Percentiles rank a stretch among this genome's conserved stretches.
Evolutionary conservation across 2,329 filamentous ascomycete genomes (phyloP).

Genomic region (Colletotrichum tofieldiae): DNA sequence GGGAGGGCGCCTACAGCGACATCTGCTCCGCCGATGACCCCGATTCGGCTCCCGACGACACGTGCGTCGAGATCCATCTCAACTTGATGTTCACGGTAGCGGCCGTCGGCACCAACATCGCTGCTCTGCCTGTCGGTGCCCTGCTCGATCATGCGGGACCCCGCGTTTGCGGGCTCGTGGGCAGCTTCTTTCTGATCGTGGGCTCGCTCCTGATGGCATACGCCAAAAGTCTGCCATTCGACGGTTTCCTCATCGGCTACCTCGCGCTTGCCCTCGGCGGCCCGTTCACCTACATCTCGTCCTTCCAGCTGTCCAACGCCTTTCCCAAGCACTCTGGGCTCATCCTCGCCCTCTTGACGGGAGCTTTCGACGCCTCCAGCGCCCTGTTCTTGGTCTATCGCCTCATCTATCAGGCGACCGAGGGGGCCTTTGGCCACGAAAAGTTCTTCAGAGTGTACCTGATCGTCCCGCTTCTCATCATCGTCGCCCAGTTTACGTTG

Average conservation of each 20-base stretch:
- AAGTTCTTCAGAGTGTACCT: slow-evolving; percentile 83
- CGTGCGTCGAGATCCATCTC: slow-evolving; percentile 73
- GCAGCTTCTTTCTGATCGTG: slow-evolving; percentile 75
- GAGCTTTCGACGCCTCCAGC: slow-evolving; percentile 87
- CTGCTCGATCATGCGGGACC: slow-evolving; percentile 89
- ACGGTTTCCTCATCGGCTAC: slow-evolving; percentile 83
- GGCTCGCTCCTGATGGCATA: slow-evolving; percentile 84
- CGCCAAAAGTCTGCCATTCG: slow-evolving; percentile 75
- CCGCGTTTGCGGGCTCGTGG: slow-evolving; percentile 80
- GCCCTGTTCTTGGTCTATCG: slow-evolving; percentile 84
- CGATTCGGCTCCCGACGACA: slow-evolving; percentile 50
- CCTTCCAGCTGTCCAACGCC: slow-evolving; percentile 88
- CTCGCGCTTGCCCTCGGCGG: slow-evolving; percentile 84
- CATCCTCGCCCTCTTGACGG: slow-evolving; percentile 85
- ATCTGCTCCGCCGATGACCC: slow-evolving; percentile 63
- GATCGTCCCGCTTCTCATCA: slow-evolving; percentile 77
- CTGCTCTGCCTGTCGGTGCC: slow-evolving; percentile 86
- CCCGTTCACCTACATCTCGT: slow-evolving; percentile 86
- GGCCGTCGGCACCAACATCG: slow-evolving; percentile 90
- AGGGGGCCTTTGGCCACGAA: slow-evolving; percentile 70
- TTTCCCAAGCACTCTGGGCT: slow-evolving; percentile 84
- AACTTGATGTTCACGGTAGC: slow-evolving; percentile 96
- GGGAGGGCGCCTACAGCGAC: slow-evolving; percentile 79
- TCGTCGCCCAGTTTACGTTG: slow-evolving; percentile 77
- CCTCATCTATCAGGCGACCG: slow-evolving; percentile 75